Evolutionary conservation across 352 stramenopile genomes (phyloP).

Genomic region (Phytophthora lateralis): DNA sequence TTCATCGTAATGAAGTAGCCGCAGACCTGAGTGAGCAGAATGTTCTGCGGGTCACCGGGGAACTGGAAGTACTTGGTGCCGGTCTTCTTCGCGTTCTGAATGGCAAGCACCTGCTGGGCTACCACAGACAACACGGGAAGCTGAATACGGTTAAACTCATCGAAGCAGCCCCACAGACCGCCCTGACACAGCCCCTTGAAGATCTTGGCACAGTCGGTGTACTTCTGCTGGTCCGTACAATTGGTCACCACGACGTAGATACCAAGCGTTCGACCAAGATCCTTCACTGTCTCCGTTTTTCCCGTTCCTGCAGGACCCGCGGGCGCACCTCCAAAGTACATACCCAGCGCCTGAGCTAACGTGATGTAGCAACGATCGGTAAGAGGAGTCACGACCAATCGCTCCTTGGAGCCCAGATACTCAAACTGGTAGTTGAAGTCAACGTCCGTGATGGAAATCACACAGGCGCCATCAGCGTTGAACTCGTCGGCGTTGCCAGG

Average conservation of each 20-base stretch:
- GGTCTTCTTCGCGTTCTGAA: slow-evolving; percentile 98
- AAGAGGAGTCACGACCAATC: slow-evolving; percentile 96
- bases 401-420: slow-evolving; percentile 97
- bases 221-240: slow-evolving; percentile 97
- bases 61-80: slow-evolving; percentile 97
- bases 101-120: slow-evolving; percentile 97
- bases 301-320: slow-evolving; percentile 95
- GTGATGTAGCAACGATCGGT: slow-evolving; percentile 99
- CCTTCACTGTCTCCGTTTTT: slow-evolving; percentile 98
- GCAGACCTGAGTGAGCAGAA: slow-evolving; percentile 94
- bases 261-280: slow-evolving; percentile 94
- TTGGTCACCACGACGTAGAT: slow-evolving; percentile 98
- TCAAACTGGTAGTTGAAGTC: slow-evolving; percentile 99
- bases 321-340: slow-evolving; percentile 97
- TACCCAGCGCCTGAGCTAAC: slow-evolving; percentile 95
- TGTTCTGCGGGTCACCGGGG: slow-evolving; percentile 97
- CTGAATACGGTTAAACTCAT: slow-evolving; percentile 98
- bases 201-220: slow-evolving; percentile 98
- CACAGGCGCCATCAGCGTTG: slow-evolving; percentile 93
- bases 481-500: slow-evolving; percentile 94
- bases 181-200: slow-evolving; percentile 98
- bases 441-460: slow-evolving; percentile 98
- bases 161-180: slow-evolving; percentile 97
- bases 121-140: slow-evolving; percentile 97
- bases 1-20: slow-evolving; percentile 99